Evolutionary conservation across 78 protist genomes (phyloP), one percentile per base, ranked within the genome.

Genomic region (Dictyostelium firmibasis): DNA sequence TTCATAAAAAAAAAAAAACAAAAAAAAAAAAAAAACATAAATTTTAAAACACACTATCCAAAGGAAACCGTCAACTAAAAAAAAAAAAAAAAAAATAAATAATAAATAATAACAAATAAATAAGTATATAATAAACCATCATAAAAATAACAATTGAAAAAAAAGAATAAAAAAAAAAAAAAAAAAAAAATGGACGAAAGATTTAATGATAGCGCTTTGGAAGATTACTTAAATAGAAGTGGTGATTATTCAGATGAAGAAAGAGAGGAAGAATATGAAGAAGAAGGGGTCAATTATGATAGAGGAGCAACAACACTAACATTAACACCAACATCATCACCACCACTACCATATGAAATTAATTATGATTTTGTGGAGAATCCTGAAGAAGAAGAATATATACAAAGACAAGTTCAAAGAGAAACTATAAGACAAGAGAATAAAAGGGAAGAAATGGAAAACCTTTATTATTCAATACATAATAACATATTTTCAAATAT

Each of bases 321-420:
- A 23, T n/a, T 13, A 2, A 64, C 74, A 64, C 23, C 7, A 0
- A 20, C 70, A 60, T 7, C 35, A 64, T 16, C 29, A 64, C 31
- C 27, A 64, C 74, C 9, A 64, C 74, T 33, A 0, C 74, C 27
- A 64, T 64, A 25, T 64, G 31, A 64, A 9, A 64, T 25, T 64
- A 27, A 64, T 64, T 25, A 64, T 64, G 27, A 25, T 25, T 64
- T 64, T 25, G 31, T 64, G 10, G 74, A 64, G 27, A 27, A 64
- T 64, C 33, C 74, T 20, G 74, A 64, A 64, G 74, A 64, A 64
- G 74, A 64, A 64, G 74, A n/a, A 64, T 64, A 64, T 64, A 64
- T 64, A 25, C 31, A 64, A 64, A 64, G 74, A 64, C 74, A 64
- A n/a, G 74, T 64, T 64, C 27, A 27, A 64, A 25, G 27, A 0